Percentiles rank a stretch among this genome's conserved stretches.
These are phyloP conservation scores for Ascobolus immersus DNA, from an alignment of 495 filamentous ascomycete species.

Conservation along the genomic window DNA sequence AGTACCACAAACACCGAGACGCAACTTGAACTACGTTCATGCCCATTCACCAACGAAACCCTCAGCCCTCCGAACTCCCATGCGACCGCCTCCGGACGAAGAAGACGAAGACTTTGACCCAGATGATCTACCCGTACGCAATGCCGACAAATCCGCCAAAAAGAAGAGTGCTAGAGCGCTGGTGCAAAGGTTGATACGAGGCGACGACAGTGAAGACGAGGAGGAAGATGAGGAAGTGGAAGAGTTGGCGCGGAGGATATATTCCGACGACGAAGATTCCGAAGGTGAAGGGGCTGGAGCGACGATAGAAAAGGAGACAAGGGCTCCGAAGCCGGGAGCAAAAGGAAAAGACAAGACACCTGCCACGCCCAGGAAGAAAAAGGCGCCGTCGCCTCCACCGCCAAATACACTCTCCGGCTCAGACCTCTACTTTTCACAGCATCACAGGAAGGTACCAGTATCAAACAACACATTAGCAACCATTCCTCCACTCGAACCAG, in stretches of 20 bases:
- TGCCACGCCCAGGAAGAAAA: constrained; percentile 12
- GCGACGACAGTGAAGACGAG: constrained; percentile 29
- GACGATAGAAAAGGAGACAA: constrained; percentile 5
- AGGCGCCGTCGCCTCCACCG: constrained; percentile 23
- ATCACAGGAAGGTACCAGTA: constrained; percentile 51
- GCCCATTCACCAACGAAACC: too few relatives aligned
- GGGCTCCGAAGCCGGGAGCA: constrained; percentile 9
- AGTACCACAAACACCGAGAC: too few relatives aligned
- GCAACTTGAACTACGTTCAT: too few relatives aligned
- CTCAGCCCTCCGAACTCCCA: too few relatives aligned
- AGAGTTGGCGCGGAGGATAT: constrained; percentile 46
- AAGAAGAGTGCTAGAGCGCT: constrained; percentile 44
- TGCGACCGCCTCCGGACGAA: too few relatives aligned
- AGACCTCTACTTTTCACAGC: constrained; percentile 84
- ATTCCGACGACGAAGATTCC: constrained; percentile 23
- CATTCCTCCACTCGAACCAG: constrained; percentile 53
- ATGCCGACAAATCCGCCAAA: constrained; percentile 59
- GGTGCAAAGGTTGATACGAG: constrained; percentile 7
- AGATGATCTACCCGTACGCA: too few relatives aligned
- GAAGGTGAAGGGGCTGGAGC: constrained; percentile 16
- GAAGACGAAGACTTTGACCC: too few relatives aligned
- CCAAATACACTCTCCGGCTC: constrained; percentile 56
- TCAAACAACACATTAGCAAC: constrained; percentile 65
- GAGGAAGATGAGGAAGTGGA: constrained; percentile 53
- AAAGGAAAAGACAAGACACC: constrained; percentile 11